Evolutionary conservation across 2,329 filamentous ascomycete genomes (phyloP).

Genomic region (Neurospora sp.): DNA sequence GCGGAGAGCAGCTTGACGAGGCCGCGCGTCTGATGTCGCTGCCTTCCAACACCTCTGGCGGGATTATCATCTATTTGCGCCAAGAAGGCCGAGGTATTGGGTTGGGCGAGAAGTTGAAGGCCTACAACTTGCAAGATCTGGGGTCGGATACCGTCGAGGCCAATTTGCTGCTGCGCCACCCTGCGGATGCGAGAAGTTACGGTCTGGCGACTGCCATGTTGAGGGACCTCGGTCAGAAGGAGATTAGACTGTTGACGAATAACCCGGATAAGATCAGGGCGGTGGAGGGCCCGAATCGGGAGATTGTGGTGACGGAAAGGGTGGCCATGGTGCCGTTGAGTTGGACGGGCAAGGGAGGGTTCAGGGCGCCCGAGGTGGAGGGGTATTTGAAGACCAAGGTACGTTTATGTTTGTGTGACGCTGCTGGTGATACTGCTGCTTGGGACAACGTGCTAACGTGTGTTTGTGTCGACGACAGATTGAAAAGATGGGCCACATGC

Average conservation of each 20-base stretch:
- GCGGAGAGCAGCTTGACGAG: constrained; percentile 94
- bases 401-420: constrained; percentile 21
- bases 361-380: constrained; percentile 80
- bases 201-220: constrained; percentile 95
- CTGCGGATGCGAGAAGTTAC: constrained; percentile 89
- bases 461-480: constrained; percentile 42
- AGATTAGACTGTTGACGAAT: constrained; percentile 81
- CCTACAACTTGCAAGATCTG: constrained; percentile 93
- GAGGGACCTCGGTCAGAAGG: constrained; percentile 67
- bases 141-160: constrained; percentile 97
- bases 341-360: constrained; percentile 79
- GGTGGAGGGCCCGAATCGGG: constrained; percentile 81
- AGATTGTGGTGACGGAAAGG: constrained; percentile 78
- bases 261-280: constrained; percentile 96
- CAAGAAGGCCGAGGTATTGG: constrained; percentile 96
- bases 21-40: constrained; percentile 87
- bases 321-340: constrained; percentile 93
- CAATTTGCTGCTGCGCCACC: constrained; percentile 81
- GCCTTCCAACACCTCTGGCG: constrained; percentile 53
- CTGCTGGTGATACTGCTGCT: neutral
- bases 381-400: constrained; percentile 95
- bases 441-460: neutral
- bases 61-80: constrained; percentile 89
- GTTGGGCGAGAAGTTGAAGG: constrained; percentile 89
- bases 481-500: constrained; percentile 79